Percentiles rank a stretch among this genome's conserved stretches.
Conservation (phyloP, 176 grass and related monocot genomes). For the Musa itinerans region DNA sequence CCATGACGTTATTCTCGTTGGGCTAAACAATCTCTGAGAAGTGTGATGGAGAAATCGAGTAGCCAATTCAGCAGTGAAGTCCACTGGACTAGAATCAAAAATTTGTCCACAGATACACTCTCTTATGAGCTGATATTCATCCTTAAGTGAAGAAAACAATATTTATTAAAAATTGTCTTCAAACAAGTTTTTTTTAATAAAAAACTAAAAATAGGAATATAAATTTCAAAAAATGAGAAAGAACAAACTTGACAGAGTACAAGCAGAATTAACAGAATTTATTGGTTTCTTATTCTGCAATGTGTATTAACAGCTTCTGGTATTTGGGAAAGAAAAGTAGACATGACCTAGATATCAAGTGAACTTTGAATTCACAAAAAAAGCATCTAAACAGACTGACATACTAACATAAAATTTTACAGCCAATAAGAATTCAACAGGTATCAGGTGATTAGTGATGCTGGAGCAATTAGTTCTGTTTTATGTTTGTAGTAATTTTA, state of each 20-base stretch:
- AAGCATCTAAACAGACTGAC: too few relatives aligned
- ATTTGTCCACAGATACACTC: slow-evolving; percentile 83
- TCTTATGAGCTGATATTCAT: slow-evolving; percentile 70
- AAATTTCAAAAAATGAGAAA: neutral
- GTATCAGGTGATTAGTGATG: too few relatives aligned
- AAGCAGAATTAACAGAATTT: neutral
- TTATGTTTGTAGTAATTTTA: too few relatives aligned
- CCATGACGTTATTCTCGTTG: slow-evolving; percentile 53
- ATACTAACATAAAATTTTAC: too few relatives aligned
- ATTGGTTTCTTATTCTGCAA: too few relatives aligned
- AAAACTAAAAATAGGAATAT: neutral
- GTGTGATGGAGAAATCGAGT: slow-evolving; percentile 38
- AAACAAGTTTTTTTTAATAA: neutral
- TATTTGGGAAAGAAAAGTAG: too few relatives aligned
- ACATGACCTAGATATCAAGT: too few relatives aligned
- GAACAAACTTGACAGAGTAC: neutral
- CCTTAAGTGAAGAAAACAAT: slow-evolving; percentile 27
- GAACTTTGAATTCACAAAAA: too few relatives aligned
- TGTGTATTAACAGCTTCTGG: too few relatives aligned
- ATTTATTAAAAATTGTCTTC: neutral
- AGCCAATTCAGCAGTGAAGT: slow-evolving; percentile 60
- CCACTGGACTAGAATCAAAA: slow-evolving; percentile 79
- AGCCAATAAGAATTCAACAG: too few relatives aligned
- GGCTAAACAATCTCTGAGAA: slow-evolving; percentile 28
- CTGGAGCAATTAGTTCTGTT: too few relatives aligned